A percentile compares a stretch with the other conserved stretches of the same genome.
Conservation (phyloP, 495 filamentous ascomycete species). For the Xylaria nigripes region DNA sequence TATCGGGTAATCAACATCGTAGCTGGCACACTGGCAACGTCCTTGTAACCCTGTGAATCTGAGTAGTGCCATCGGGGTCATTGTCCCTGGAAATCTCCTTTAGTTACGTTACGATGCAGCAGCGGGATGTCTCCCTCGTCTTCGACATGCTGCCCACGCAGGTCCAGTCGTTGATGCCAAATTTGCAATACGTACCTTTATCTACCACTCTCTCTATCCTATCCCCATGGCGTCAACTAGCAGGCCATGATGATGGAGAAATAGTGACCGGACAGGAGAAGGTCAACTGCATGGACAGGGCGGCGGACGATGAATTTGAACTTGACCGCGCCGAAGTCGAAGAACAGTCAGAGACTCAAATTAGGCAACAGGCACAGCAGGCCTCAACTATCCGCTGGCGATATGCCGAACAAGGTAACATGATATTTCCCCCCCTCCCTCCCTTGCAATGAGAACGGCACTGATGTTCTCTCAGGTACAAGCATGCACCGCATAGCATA, state of each 20-base stretch:
- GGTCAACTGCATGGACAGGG: constrained; percentile 9
- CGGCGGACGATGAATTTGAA: background rate
- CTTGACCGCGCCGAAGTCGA: constrained; percentile 6
- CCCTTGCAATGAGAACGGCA: background rate
- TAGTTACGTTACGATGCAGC: constrained; percentile 11
- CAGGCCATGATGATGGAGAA: background rate
- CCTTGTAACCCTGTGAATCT: no score
- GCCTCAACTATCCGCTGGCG: constrained; percentile 26
- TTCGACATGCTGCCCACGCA: constrained; percentile 24
- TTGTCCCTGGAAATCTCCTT: no score
- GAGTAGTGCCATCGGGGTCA: background rate
- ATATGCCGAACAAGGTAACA: constrained; percentile 30
- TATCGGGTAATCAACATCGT: no score
- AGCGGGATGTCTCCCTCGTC: constrained; percentile 21
- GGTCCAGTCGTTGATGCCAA: constrained; percentile 23
- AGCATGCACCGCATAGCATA: constrained; percentile 19
- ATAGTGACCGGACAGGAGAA: constrained; percentile 3
- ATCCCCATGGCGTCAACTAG: constrained; percentile 9
- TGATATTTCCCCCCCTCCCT: background rate
- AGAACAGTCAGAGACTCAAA: background rate
- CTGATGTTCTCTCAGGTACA: constrained; percentile 9
- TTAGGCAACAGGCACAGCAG: background rate
- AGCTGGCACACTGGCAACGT: no score
- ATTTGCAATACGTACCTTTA: constrained; percentile 20
- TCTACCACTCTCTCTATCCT: constrained; percentile 15